Evolutionary conservation across 1,284 basidiomycete species (phyloP), one percentile per base, ranked within the genome.

Genomic region (Sanguinoderma infundibulare): DNA sequence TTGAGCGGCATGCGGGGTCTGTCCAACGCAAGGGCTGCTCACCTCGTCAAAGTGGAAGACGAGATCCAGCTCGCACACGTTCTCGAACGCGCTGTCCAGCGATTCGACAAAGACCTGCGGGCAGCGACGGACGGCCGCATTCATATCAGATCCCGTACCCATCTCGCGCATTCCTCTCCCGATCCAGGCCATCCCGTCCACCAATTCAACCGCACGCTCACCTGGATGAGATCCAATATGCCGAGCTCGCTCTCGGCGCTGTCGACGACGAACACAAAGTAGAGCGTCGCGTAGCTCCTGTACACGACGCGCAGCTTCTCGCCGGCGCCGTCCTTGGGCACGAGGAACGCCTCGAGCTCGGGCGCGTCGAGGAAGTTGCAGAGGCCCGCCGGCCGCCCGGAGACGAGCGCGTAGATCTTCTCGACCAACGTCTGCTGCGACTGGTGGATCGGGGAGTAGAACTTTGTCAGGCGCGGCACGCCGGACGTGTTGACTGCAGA

Each of bases 31-130:
- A 35, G 61, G 12, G 14, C 49, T 24, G 32, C 35, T 42, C 63
- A 95, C 96, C 81, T 98, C 94, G 75, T 99, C 97, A 71, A 98
- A 99, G 77, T 98, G 95, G 76, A 99, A 99, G 60, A 99, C 97
- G 28, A 99, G 83, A 75, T 99, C 98, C 49, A 99, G 83, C 77
- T 99, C 98, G 79, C 98, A 99, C 0, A 99, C 98, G 71, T 98
- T 98, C 79, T 98, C 96, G 73, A 99, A 99, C 26, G 94, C 90
- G 49, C 95, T 83, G 75, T 99, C 98, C 30, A 99, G 82, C 0
- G 94, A 91, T 79, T 99, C 98, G 51, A 99, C 98, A 72, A 99
- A 96, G 12, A 99, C 97, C 95, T 88, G 56, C 2, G 42, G 3
- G n/a, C n/a, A 34, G n/a, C 32, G 10, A 42, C 14, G 3, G 6